Evolutionary conservation across 768 basidiomycete species (phyloP), one percentile per base, ranked within the genome.

Genomic region (Suillus alpinus): DNA sequence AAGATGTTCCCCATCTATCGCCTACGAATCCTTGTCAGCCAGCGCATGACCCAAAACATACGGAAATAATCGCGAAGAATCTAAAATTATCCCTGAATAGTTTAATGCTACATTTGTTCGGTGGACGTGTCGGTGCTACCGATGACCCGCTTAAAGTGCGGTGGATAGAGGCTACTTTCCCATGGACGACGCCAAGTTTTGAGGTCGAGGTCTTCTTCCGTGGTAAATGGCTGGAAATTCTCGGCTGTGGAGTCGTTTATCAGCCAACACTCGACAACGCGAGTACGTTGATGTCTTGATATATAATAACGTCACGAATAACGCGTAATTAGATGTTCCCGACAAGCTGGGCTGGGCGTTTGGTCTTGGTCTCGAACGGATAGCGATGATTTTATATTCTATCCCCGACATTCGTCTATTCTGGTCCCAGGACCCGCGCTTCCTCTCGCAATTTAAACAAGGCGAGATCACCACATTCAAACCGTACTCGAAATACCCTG

Each of bases 141-240:
- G 78, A 82, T 40, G 84, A 91, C 55, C 95, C 97, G 29, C 78
- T 99, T 63, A 81, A 85, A 64, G 90, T 99, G 31, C 81, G 97
- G 23, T 99, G 97, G 97, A 98, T 98, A 64, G 94, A 98, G 71
- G 94, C 96, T 2, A 93, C 91, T 69, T 98, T 99, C 76, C 97
- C 97, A 1, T 99, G 96, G 81, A 99, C 97, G 59, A 91, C 88
- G 62, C 97, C 97, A 9, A 97, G 95, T 71, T 99, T 92, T 70
- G 96, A 99, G 71, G 95, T 99, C 44, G 97, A 99, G 72, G 95
- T 98, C 5, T 89, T 95, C 75, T 98, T 91, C 78, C 86, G 88
- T 59, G 97, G 94, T 1, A 91, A 95, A 73, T 99, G 97, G 97
- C 78, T 99, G 26, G 97, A 98, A 74, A 92, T 99, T 58, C 80